These are phyloP conservation scores for Marasmius oreades DNA, from an alignment of 1,284 basidiomycete genomes.

Conservation along the genomic window DNA sequence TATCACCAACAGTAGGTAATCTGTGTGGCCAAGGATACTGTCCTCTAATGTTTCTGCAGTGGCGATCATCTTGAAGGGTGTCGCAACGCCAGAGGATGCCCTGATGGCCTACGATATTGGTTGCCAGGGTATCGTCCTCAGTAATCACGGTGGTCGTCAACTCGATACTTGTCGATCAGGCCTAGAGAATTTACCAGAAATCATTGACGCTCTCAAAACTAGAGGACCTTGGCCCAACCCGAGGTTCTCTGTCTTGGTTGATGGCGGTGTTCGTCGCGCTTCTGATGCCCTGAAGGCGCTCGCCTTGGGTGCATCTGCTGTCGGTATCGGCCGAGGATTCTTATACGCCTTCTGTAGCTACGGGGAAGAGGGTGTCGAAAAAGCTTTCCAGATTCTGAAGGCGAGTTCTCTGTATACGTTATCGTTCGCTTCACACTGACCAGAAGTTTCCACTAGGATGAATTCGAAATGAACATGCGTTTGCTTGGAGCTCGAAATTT, in stretches of 20 bases:
- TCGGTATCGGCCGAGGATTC: slow-evolving; percentile 82
- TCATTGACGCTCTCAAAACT: slow-evolving; percentile 70
- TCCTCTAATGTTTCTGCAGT: slow-evolving; percentile 64
- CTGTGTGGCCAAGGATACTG: slow-evolving; percentile 88
- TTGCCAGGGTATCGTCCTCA: slow-evolving; percentile 81
- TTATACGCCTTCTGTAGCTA: slow-evolving; percentile 89
- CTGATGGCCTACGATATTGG: slow-evolving; percentile 84
- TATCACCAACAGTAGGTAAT: slow-evolving; percentile 84
- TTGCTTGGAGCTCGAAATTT: slow-evolving; percentile 74
- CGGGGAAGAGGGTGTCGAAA: slow-evolving; percentile 79
- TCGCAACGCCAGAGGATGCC: slow-evolving; percentile 55
- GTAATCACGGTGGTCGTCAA: slow-evolving; percentile 92
- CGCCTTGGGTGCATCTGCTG: slow-evolving; percentile 88
- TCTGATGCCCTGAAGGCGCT: slow-evolving; percentile 93
- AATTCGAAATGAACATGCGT: slow-evolving; percentile 90
- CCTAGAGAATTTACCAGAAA: slow-evolving; percentile 87
- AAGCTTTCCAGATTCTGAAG: slow-evolving; percentile 73
- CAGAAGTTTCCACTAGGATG: slow-evolving; percentile 54
- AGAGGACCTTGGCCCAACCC: slow-evolving; percentile 63
- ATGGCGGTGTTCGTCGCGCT: slow-evolving; percentile 91
- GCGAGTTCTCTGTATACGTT: slow-evolving; percentile 35
- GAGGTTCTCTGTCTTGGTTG: slow-evolving; percentile 87
- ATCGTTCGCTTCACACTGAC: background rate
- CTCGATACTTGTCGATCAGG: slow-evolving; percentile 90
- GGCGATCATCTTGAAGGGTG: slow-evolving; percentile 1